A percentile compares a stretch with the other conserved stretches of the same genome.
Conservation (phyloP, 257 asterid genomes). For the Pogostemon cablin region DNA sequence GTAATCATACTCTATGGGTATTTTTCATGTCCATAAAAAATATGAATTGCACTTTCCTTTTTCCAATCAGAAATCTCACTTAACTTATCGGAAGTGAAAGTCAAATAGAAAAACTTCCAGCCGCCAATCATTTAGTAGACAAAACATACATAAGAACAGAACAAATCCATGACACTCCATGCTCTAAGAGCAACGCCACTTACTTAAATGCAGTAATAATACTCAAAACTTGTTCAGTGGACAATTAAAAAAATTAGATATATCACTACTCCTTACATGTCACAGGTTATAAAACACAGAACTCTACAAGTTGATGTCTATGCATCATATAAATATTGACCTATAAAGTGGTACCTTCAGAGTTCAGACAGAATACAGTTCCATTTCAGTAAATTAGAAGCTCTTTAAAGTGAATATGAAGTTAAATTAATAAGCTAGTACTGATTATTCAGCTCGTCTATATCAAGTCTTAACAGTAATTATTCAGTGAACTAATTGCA, state of each 20-base stretch:
- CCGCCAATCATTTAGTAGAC: no score
- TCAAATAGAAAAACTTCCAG: no score
- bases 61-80: no score
- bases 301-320: conserved; percentile 4
- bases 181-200: no score
- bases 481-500: background rate
- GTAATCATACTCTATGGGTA: background rate
- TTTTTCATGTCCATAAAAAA: background rate
- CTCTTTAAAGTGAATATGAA: no score
- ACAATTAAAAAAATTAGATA: background rate
- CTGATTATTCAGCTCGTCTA: background rate
- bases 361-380: background rate
- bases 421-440: background rate
- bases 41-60: no score
- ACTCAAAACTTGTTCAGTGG: no score
- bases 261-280: background rate
- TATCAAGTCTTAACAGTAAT: background rate
- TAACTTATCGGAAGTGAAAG: no score
- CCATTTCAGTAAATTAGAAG: background rate
- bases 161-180: no score
- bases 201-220: background rate
- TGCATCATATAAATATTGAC: background rate
- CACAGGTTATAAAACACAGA: conserved; percentile 14
- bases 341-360: conserved; percentile 4
- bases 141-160: no score